Base-by-base conservation (phyloP, 2,329 filamentous ascomycete species). In the Arachnomyces sp. region DNA sequence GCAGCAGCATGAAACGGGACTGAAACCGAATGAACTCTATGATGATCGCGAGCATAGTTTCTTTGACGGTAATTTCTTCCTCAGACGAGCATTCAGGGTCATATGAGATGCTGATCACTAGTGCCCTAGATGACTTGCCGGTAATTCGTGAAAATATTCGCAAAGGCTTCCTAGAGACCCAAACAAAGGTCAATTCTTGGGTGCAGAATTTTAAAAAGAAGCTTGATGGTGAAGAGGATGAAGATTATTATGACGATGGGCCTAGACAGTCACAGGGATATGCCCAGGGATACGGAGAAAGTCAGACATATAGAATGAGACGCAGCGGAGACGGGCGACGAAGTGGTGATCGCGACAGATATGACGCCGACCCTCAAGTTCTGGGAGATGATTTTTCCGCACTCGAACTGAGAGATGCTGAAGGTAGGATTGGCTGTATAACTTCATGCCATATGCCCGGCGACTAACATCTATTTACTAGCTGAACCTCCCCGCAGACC, bases 101-200 rank as follows among this genome's bases (percentile, higher is more conserved):
- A 39, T 46, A 28, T 42, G 7, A n/a, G 11, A 31, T 13, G 42
- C 38, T 16, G 14, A 31, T n/a, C n/a, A n/a, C n/a, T 32, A 34
- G 32, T 33, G 31, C 16, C 30, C 39, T 49, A 80, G 92, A 98
- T 54, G 92, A 98, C 52, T 76, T 98, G 11, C 90, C 92, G 1
- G 80, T 90, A 36, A 95, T 98, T 57, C 82, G 82, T 50, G 87
- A 95, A 59, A 95, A 93, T 56, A 77, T 98, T 52, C 84, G 83
- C 59, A 93, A 96, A 67, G 92, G 92, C 3, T 98, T 98, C 66
- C 57, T 88, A 40, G 89, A 98, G 57, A 96, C 92, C 2, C 92
- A 96, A 67, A 81, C 78, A 40, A 93, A 86, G 57, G 85, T 98
- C 53, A 96, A 94, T 67, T 77, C 78, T 36, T 96, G 90, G 89